A percentile compares a stretch with the other conserved stretches of the same genome.
Conservation (phyloP, 805 yeast genomes). For the Teunomyces tritomae region DNA sequence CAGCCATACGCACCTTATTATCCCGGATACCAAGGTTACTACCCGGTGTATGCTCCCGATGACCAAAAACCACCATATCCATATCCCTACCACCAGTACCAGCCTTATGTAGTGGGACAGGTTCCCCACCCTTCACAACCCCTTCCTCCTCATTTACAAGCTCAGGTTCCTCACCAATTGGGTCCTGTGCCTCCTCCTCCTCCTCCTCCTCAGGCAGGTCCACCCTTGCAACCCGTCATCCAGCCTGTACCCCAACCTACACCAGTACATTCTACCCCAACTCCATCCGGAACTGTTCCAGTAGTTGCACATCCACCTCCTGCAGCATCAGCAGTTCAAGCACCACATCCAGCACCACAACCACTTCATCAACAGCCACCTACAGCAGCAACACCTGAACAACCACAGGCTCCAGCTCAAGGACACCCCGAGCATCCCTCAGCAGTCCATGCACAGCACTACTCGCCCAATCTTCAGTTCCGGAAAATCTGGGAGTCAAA, state of each 20-base stretch:
- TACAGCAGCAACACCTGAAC: constrained; percentile 2
- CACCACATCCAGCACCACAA: constrained; percentile 4
- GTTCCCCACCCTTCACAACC: background rate
- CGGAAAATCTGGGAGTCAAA: constrained; percentile 34
- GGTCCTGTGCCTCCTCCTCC: constrained; percentile 1
- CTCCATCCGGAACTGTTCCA: constrained; percentile 2
- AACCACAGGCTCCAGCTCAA: background rate
- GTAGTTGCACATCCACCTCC: background rate
- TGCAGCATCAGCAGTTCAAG: constrained; percentile 4
- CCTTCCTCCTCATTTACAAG: background rate
- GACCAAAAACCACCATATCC: background rate
- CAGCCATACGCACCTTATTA: constrained; percentile 7
- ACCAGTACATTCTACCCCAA: constrained; percentile 3
- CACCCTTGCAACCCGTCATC: constrained; percentile 6
- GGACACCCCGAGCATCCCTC: constrained; percentile 5
- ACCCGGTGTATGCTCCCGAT: background rate
- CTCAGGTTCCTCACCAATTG: background rate
- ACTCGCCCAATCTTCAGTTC: constrained; percentile 30
- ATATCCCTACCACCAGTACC: background rate
- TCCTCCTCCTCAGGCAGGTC: constrained; percentile 2
- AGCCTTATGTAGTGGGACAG: background rate
- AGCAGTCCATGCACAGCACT: constrained; percentile 16
- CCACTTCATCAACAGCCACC: constrained; percentile 3
- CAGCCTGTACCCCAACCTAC: constrained; percentile 3
- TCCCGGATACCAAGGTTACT: constrained; percentile 1